Evolutionary conservation across 495 filamentous ascomycete species (phyloP).

Genomic region (Neurospora tetrasperma): DNA sequence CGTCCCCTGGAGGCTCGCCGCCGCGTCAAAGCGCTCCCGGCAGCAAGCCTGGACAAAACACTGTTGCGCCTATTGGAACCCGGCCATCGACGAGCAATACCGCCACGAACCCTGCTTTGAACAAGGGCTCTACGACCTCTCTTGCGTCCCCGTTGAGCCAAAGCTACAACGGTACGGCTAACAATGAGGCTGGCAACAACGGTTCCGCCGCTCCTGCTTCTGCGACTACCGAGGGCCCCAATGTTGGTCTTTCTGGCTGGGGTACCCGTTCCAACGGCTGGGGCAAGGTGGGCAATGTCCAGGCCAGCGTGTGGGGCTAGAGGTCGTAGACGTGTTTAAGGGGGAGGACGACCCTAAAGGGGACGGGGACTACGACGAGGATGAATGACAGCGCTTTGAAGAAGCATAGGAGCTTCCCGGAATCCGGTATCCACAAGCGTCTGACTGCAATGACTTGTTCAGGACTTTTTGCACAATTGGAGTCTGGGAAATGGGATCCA

Average conservation of each 20-base stretch:
- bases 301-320: conserved; percentile 73
- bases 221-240: conserved; percentile 27
- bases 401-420: neutral
- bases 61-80: conserved; percentile 89
- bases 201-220: conserved; percentile 24
- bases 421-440: neutral
- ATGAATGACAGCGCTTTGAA: neutral
- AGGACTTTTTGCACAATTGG: conserved; percentile 5
- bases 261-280: conserved; percentile 62
- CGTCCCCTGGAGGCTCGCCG: conserved; percentile 82
- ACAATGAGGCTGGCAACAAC: conserved; percentile 27
- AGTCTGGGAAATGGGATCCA: conserved; percentile 4
- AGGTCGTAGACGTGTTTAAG: neutral
- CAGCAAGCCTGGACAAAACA: conserved; percentile 35
- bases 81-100: conserved; percentile 50
- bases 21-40: conserved; percentile 53
- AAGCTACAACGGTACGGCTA: conserved; percentile 47
- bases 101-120: conserved; percentile 56
- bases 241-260: conserved; percentile 48
- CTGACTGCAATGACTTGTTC: neutral
- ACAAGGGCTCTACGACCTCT: conserved; percentile 83
- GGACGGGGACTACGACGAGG: neutral
- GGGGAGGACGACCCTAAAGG: neutral
- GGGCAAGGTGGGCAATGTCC: conserved; percentile 61
- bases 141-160: conserved; percentile 82